These are phyloP conservation scores for Crataegus laevigata DNA, from an alignment of 306 rosid genomes.

Conservation along the genomic window DNA sequence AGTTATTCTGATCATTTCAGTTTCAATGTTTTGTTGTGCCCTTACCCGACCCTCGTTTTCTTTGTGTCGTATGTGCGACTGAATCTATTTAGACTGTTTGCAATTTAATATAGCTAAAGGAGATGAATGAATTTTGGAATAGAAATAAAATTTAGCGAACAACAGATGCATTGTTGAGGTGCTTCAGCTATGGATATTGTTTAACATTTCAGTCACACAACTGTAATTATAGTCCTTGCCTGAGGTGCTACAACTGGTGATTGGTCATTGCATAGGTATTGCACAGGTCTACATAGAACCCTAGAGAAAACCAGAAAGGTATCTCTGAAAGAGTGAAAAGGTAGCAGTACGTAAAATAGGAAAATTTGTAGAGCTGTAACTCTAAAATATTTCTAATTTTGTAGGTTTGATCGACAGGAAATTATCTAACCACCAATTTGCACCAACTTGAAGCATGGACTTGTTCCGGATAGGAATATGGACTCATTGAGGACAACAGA, in stretches of 20 bases:
- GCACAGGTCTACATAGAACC: background rate
- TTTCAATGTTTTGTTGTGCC: too few relatives aligned
- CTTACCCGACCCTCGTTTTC: too few relatives aligned
- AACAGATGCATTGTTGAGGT: background rate
- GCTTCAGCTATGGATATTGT: background rate
- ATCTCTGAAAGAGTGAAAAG: background rate
- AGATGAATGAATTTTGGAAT: background rate
- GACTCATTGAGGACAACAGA: background rate
- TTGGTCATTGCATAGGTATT: background rate
- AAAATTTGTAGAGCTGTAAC: background rate
- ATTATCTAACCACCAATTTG: background rate
- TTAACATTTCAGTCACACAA: background rate
- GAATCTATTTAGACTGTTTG: too few relatives aligned
- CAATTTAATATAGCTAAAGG: too few relatives aligned
- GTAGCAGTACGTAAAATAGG: background rate
- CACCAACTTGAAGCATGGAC: background rate
- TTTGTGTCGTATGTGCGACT: too few relatives aligned
- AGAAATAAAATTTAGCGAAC: background rate
- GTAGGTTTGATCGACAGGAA: background rate
- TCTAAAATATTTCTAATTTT: background rate
- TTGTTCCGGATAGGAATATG: background rate
- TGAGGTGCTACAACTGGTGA: background rate
- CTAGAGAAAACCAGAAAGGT: background rate
- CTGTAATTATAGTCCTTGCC: background rate
- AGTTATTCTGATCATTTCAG: too few relatives aligned